phyloP scores from a whole-genome alignment of 148 eudicot species.

The Rhododendron mucronatum region DNA sequence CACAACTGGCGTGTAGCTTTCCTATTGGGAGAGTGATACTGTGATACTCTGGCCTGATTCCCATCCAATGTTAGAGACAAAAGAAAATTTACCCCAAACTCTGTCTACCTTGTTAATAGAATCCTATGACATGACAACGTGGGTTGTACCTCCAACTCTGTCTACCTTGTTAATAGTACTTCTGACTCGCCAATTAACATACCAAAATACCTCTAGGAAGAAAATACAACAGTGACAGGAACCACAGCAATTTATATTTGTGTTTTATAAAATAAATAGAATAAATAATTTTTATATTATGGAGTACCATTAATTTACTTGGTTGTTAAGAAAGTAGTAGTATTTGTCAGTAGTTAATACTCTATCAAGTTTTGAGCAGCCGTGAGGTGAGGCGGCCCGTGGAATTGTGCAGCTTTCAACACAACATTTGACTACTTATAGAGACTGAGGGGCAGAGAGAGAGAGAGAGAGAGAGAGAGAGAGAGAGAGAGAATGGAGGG shows the following conservation, averaged over 20 bases:
- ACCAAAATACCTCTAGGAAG: background rate
- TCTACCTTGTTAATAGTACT: background rate
- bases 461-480: background rate
- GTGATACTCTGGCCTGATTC: no score
- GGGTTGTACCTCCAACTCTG: background rate
- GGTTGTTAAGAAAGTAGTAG: no score
- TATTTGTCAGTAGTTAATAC: background rate
- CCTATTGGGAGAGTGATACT: background rate
- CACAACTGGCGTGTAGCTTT: background rate
- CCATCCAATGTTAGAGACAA: no score
- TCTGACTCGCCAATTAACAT: background rate
- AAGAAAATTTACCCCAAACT: no score
- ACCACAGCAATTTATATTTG: background rate
- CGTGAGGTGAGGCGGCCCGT: background rate
- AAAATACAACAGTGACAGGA: background rate
- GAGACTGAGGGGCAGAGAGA: background rate
- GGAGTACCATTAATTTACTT: background rate
- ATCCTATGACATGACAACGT: background rate
- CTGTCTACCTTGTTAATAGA: no score
- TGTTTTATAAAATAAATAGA: no score
- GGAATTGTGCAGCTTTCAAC: background rate
- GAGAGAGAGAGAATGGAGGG: background rate
- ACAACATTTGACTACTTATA: no score
- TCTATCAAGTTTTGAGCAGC: no score
- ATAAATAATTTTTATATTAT: background rate